Base-by-base conservation (phyloP, 169 alveolate species). In the Sarcocystis neurona region DNA sequence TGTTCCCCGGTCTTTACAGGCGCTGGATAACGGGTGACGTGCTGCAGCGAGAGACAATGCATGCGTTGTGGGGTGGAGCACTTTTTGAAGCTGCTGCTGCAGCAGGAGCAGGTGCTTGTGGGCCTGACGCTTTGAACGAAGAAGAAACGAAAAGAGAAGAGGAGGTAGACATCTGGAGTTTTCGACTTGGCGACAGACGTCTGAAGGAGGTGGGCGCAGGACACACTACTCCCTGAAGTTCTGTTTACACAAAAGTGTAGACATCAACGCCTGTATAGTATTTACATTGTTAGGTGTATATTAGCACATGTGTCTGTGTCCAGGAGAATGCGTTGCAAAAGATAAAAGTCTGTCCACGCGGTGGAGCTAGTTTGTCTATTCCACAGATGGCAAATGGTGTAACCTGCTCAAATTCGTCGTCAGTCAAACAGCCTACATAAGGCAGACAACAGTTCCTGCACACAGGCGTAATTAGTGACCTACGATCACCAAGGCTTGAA, bases 51-150 rank as follows among this genome's bases (percentile, higher is more conserved):
- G 75, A 37, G 4, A 43, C 75, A 43, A n/a, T 41, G 75, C 32
- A 63, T n/a, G 75, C 75, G 43, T n/a, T 63, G 44, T 63, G 75
- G 75, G 75, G 75, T 41, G 43, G 75, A 2, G 75, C 75, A 43
- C 27, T 6, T 6, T 63, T 63, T n/a, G 75, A 63, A n/a, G 75
- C 75, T 20, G 75, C 75, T 15, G 75, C 75, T 1, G 75, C 75
- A 20, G 75, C 75, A 0, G 75, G 75, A 1, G 75, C 75, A 4
- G 75, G 44, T 4, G 75, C 75, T 1, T 30, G 75, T n/a, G 75
- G 75, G 6, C 75, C 75, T 15, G 75, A 63, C 1, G 75, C 32
- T 37, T n/a, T 63, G 8, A 63, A n/a, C 43, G 75, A 63, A 63
- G 75, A 63, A 43, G 75, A 63, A 43, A 10, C 46, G 43, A 63